These are phyloP conservation scores for Cutaneotrichosporon dermatis DNA, from an alignment of 1,284 basidiomycete genomes.

Conservation along the genomic window DNA sequence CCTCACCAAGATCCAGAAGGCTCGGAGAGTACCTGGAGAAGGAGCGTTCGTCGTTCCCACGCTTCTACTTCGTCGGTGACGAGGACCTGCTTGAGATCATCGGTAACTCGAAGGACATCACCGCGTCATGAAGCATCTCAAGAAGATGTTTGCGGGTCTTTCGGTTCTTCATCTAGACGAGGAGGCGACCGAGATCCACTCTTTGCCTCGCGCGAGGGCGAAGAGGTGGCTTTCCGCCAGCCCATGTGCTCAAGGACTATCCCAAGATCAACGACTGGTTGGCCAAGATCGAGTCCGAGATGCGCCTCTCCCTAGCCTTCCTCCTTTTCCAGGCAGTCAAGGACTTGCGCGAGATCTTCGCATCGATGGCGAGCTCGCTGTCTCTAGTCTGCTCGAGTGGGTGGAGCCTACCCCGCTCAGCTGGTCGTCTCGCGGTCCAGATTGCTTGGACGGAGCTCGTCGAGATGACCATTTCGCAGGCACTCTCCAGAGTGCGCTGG, in stretches of 20 bases:
- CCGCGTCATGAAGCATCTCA: constrained; percentile 96
- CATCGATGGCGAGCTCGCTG: constrained; percentile 41
- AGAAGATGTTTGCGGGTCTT: constrained; percentile 99
- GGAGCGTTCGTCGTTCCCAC: constrained; percentile 94
- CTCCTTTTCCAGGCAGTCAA: constrained; percentile 39
- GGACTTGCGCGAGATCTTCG: constrained; percentile 69
- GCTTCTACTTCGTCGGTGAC: constrained; percentile 99
- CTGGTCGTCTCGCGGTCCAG: constrained; percentile 90
- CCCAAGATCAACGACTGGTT: constrained; percentile 99
- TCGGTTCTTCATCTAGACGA: constrained; percentile 85
- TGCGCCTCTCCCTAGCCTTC: constrained; percentile 80
- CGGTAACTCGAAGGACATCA: constrained; percentile 98
- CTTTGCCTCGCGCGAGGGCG: constrained; percentile 94
- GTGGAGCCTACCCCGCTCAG: constrained; percentile 89
- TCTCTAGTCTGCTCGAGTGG: constrained; percentile 77
- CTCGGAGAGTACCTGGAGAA: constrained; percentile 97
- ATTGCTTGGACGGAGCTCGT: constrained; percentile 88
- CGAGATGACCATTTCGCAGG: constrained; percentile 64
- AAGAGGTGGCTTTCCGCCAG: constrained; percentile 77
- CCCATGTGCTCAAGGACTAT: constrained; percentile 86
- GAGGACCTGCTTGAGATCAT: constrained; percentile 98
- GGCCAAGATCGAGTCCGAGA: constrained; percentile 83
- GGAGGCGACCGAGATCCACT: constrained; percentile 65
- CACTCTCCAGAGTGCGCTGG: constrained; percentile 60
- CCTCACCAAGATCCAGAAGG: constrained; percentile 98